Percentiles rank a stretch among this genome's conserved stretches.
These are phyloP conservation scores for Vigna mungo DNA, from an alignment of 306 rosid genomes.

Conservation along the genomic window DNA sequence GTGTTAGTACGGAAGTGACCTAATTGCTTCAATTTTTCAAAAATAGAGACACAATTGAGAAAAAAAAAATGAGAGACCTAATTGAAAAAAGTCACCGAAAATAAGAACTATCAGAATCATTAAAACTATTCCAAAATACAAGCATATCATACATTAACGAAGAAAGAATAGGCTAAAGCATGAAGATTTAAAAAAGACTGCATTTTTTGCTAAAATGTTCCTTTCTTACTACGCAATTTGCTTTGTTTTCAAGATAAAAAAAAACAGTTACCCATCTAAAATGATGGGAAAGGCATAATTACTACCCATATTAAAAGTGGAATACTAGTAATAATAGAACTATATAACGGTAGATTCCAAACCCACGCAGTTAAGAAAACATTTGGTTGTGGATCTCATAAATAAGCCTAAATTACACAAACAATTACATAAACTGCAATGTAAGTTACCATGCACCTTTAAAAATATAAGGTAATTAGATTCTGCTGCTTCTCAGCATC, in stretches of 20 bases:
- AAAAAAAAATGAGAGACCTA: no score
- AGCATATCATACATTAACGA: not conserved
- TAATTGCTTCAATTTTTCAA: no score
- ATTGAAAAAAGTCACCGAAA: no score
- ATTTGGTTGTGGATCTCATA: conserved; percentile 58
- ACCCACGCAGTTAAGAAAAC: conserved; percentile 57
- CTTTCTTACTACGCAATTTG: conserved; percentile 49
- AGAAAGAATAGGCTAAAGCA: conserved; percentile 20
- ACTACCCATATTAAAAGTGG: conserved; percentile 47
- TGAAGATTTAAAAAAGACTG: not conserved
- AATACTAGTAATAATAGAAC: conserved; percentile 48
- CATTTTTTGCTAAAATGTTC: conserved; percentile 43
- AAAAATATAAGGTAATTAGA: conserved; percentile 39
- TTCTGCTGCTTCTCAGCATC: conserved; percentile 58
- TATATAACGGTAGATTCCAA: conserved; percentile 56
- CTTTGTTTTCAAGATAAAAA: conserved; percentile 51
- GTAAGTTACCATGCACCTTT: conserved; percentile 67
- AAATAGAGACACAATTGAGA: no score
- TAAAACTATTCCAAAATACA: no score
- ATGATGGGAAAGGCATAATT: conserved; percentile 44
- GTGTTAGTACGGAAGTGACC: no score
- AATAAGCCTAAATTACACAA: conserved; percentile 75
- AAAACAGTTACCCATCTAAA: conserved; percentile 41
- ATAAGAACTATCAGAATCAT: no score
- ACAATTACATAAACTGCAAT: conserved; percentile 64